Evolutionary conservation across 179 eudicot genomes (phyloP), one percentile per base, ranked within the genome.

Genomic region (Gypsophila paniculata): DNA sequence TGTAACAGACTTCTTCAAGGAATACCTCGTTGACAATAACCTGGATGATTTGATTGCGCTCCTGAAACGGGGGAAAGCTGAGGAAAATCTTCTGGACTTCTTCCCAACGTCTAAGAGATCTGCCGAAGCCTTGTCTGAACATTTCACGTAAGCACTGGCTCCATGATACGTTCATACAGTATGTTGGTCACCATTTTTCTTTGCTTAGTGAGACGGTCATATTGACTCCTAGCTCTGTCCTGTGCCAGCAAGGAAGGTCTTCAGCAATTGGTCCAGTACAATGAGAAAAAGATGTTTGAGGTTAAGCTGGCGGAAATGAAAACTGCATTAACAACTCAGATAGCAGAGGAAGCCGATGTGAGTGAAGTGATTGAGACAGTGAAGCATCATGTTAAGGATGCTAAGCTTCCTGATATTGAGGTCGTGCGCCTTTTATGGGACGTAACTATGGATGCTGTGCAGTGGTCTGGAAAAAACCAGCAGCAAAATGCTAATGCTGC

Each of bases 391-490:
- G 85, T 87, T 51, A 88, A 87, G 75, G 99, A 95, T 60, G 96
- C 96, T 49, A 95, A 87, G 78, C 88, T 95, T 58, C 99, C 99
- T 14, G 99, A 95, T 46, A 72, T 86, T 53, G 96, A 95, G 77
- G 95, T 92, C 66, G 93, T 95, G 58, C 85, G 93, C 51, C 85
- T 92, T 70, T 74, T 95, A 12, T 95, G 99, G 99, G 99, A 95
- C 79, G 89, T 90, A 39, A 77, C 92, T 74, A 95, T 95, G 99
- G 99, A 95, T 81, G 89, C 98, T 78, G 96, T 93, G 71, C 98
- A 93, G 68, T 95, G 99, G 99, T 95, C 99, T 34, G 98, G 98
- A 23, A 95, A 95, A 84, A 95, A 95, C 75, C 99, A 92, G 73
- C 99, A 95, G 85, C 99, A 95, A 80, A 95, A 95, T 83, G 96